Conservation (phyloP, 1,139 yeast genomes). For the Yamadazyma membranifaciens region DNA sequence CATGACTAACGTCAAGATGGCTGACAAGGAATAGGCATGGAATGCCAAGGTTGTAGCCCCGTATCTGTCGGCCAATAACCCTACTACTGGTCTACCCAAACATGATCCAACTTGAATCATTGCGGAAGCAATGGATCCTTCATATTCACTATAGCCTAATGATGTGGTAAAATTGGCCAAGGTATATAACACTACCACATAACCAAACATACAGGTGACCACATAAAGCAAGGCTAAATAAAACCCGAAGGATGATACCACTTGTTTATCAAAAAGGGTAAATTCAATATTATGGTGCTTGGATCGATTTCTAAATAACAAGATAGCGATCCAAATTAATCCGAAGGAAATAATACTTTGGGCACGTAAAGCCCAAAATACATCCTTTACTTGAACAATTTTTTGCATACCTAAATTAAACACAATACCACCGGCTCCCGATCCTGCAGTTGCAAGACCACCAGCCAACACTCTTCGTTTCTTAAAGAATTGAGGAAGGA, state of each 20-base stretch:
- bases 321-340: slow-evolving; percentile 29
- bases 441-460: slow-evolving; percentile 59
- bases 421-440: slow-evolving; percentile 62
- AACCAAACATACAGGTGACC: slow-evolving; percentile 44
- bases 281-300: slow-evolving; percentile 30
- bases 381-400: slow-evolving; percentile 25
- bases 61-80: slow-evolving; percentile 34
- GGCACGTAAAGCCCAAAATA: slow-evolving; percentile 36
- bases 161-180: slow-evolving; percentile 46
- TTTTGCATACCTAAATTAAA: slow-evolving; percentile 40
- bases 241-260: slow-evolving; percentile 29
- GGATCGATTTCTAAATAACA: slow-evolving; percentile 23
- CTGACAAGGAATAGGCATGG: slow-evolving; percentile 21
- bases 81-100: slow-evolving; percentile 41
- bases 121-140: slow-evolving; percentile 45
- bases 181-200: slow-evolving; percentile 43
- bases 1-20: slow-evolving; percentile 30
- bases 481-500: slow-evolving; percentile 55
- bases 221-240: slow-evolving; percentile 30
- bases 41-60: slow-evolving; percentile 42
- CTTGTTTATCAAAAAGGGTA: slow-evolving; percentile 30
- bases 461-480: slow-evolving; percentile 54
- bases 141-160: slow-evolving; percentile 38
- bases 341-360: slow-evolving; percentile 37
- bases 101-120: slow-evolving; percentile 45